These are phyloP conservation scores for Lecanicillium sp. DNA, from an alignment of 2,329 filamentous ascomycete species.

Conservation along the genomic window DNA sequence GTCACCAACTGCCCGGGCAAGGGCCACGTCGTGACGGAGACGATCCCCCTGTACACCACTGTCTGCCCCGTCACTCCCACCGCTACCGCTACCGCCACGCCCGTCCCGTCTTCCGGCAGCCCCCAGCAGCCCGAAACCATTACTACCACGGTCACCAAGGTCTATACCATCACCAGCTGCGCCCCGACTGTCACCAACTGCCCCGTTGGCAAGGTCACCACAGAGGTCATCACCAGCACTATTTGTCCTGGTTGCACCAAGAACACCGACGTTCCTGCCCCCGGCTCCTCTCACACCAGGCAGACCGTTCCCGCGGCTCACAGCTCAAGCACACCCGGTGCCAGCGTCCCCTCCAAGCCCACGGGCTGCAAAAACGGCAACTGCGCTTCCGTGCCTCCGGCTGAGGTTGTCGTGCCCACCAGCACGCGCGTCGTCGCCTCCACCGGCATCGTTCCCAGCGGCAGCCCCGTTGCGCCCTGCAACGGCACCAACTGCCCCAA, in stretches of 20 bases:
- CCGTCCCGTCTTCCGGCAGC: neutral
- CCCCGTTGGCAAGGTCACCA: conserved; percentile 26
- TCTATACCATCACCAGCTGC: conserved; percentile 29
- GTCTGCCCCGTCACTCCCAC: conserved; percentile 1
- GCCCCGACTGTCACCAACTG: conserved; percentile 25
- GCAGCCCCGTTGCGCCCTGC: too few species aligned
- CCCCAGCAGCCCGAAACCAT: conserved; percentile 17
- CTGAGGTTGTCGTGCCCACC: neutral
- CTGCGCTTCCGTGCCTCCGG: neutral
- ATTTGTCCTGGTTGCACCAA: neutral
- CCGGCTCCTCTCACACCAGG: neutral
- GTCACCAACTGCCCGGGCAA: conserved; percentile 24
- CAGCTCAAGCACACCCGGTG: too few species aligned
- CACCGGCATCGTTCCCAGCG: neutral
- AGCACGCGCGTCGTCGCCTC: neutral
- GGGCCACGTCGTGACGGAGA: conserved; percentile 9
- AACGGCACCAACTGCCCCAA: too few species aligned
- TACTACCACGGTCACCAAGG: conserved; percentile 7
- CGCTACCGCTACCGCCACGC: neutral
- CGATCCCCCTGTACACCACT: conserved; percentile 9
- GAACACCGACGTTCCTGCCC: neutral
- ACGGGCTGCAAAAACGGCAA: neutral
- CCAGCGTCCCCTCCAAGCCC: too few species aligned
- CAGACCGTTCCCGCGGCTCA: neutral
- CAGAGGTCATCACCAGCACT: conserved; percentile 12